Conservation (phyloP, 345 rosid species). For the Eucalyptus regnans region DNA sequence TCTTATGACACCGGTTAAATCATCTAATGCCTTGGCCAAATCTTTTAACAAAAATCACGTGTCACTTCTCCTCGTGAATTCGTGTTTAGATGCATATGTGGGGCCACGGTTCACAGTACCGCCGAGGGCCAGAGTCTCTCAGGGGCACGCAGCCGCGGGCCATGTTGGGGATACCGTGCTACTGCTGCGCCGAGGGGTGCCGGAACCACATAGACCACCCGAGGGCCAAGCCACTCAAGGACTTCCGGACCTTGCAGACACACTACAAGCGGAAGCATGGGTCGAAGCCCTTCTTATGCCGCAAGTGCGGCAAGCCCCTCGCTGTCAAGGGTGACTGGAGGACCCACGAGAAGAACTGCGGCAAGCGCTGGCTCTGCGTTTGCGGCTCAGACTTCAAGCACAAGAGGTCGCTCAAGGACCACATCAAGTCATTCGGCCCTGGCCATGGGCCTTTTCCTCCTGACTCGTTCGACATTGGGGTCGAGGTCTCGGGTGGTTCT, state of each 20-base stretch:
- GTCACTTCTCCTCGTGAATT: not conserved
- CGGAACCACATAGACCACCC: conserved; percentile 77
- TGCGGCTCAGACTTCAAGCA: conserved; percentile 92
- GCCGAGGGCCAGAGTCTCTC: conserved; percentile 64
- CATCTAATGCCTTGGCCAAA: not conserved
- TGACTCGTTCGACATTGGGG: conserved; percentile 14
- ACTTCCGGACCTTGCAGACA: conserved; percentile 75
- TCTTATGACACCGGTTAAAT: not conserved
- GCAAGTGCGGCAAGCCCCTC: conserved; percentile 64
- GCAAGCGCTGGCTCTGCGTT: conserved; percentile 85
- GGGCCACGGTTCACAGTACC: conserved; percentile 88
- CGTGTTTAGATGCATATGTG: conserved; percentile 76
- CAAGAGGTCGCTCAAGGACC: conserved; percentile 87
- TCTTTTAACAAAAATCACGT: not conserved
- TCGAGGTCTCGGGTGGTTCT: conserved; percentile 2
- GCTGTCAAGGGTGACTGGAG: conserved; percentile 94
- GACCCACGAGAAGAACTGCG: conserved; percentile 86
- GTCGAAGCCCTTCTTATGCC: conserved; percentile 50
- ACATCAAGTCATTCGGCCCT: conserved; percentile 59
- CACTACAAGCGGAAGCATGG: conserved; percentile 91
- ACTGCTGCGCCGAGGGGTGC: conserved; percentile 80
- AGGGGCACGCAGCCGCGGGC: conserved; percentile 69
- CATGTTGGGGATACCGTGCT: conserved; percentile 52
- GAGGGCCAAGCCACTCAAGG: conserved; percentile 65
- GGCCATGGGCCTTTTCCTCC: conserved; percentile 55